Percentiles rank a stretch among this genome's conserved stretches.
These are phyloP conservation scores for Fusarium heterosporum DNA, from an alignment of 2,329 filamentous ascomycete genomes.

Conservation along the genomic window DNA sequence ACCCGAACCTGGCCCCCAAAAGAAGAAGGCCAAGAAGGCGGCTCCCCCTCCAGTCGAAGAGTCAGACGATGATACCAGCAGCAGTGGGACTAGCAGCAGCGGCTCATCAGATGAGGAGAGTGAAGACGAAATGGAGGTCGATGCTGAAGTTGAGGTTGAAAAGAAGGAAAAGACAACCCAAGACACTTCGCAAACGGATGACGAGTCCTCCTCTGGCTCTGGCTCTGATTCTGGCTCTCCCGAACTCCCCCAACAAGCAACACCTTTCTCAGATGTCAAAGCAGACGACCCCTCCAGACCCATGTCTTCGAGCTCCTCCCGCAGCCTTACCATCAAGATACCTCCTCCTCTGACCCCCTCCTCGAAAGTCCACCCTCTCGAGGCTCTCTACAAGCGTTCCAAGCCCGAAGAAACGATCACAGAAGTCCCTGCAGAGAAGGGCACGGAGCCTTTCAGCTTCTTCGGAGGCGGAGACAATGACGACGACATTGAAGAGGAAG, in stretches of 20 bases:
- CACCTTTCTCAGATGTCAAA: constrained; percentile 44
- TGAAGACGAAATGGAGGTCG: constrained; percentile 37
- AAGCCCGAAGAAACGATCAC: constrained; percentile 58
- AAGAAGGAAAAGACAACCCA: constrained; percentile 13
- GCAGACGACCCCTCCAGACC: constrained; percentile 54
- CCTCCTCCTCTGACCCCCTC: constrained; percentile 60
- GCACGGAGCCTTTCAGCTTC: constrained; percentile 79
- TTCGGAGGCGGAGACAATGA: constrained; percentile 67
- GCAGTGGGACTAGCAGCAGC: constrained; percentile 50
- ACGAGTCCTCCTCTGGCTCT: constrained; percentile 21
- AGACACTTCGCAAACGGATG: constrained; percentile 27
- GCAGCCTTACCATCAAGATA: constrained; percentile 67
- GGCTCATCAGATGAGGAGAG: constrained; percentile 52
- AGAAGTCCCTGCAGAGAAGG: constrained; percentile 51
- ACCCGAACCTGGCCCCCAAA: constrained; percentile 35
- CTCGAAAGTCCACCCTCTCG: constrained; percentile 80
- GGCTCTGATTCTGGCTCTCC: constrained; percentile 18
- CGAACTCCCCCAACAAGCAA: constrained; percentile 31
- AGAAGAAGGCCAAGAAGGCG: constrained; percentile 42
- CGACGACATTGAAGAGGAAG: constrained; percentile 59
- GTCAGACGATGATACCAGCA: constrained; percentile 49
- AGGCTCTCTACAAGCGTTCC: constrained; percentile 88
- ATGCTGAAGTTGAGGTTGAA: constrained; percentile 4
- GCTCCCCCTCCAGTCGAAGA: constrained; percentile 39
- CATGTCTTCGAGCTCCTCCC: constrained; percentile 63